A percentile compares a stretch with the other conserved stretches of the same genome.
These are phyloP conservation scores for Claviceps paspali DNA, from an alignment of 2,329 filamentous ascomycete genomes.

Conservation along the genomic window DNA sequence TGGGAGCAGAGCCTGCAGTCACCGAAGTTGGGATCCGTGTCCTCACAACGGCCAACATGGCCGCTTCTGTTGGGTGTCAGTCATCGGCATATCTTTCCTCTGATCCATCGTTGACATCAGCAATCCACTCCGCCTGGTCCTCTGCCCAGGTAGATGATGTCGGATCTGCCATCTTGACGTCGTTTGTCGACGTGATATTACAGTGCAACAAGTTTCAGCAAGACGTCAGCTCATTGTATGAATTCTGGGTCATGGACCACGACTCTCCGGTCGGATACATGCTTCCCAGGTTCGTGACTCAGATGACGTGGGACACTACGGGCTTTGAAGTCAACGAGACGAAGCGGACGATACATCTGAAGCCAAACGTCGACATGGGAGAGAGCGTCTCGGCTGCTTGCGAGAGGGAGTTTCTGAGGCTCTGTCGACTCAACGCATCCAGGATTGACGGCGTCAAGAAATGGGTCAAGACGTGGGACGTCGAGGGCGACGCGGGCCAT, in stretches of 20 bases:
- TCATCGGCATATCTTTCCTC: neutral
- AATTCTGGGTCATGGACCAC: conserved; percentile 11
- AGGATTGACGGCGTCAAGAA: conserved; percentile 12
- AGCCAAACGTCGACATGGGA: conserved; percentile 2
- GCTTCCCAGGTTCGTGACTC: conserved; percentile 8
- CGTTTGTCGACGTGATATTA: conserved; percentile 11
- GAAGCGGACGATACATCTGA: conserved; percentile 10
- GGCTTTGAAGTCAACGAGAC: conserved; percentile 8
- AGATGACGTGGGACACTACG: conserved; percentile 11
- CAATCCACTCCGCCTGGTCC: neutral
- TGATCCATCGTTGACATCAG: neutral
- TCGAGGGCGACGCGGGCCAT: conserved; percentile 8
- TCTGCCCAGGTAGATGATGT: neutral
- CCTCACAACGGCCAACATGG: neutral
- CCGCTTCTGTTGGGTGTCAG: neutral
- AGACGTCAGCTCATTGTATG: conserved; percentile 9
- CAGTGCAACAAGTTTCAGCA: conserved; percentile 13
- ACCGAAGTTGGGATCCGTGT: neutral
- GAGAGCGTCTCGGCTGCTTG: conserved; percentile 2
- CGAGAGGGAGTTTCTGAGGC: conserved; percentile 6
- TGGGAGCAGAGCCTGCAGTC: neutral
- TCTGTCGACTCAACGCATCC: conserved; percentile 14
- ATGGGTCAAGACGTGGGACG: conserved; percentile 11
- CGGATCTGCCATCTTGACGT: neutral
- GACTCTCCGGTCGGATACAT: conserved; percentile 13